Evolutionary conservation across 331 rosid species (phyloP).

Genomic region (Dryas integrifolia): DNA sequence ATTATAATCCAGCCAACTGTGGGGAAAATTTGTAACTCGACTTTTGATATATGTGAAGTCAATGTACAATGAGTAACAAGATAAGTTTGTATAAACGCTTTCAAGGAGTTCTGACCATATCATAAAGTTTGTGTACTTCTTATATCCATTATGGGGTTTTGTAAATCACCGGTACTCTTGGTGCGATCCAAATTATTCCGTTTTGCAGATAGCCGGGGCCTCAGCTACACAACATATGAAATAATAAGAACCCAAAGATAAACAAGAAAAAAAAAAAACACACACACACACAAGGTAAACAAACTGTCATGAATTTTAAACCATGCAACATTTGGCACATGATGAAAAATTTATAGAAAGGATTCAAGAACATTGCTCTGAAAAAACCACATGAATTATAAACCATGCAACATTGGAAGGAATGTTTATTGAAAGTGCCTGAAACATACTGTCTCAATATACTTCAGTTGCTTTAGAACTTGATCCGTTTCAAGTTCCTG

Average conservation of each 20-base stretch:
- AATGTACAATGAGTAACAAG: slow-evolving; percentile 2
- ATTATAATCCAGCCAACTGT: not conserved
- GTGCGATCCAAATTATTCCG: slow-evolving; percentile 38
- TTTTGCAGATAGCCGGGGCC: slow-evolving; percentile 52
- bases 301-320: not conserved
- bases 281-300: not conserved
- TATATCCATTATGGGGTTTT: slow-evolving; percentile 19
- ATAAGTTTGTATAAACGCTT: not conserved
- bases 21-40: slow-evolving; percentile 5
- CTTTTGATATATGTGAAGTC: slow-evolving; percentile 8
- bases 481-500: slow-evolving; percentile 80
- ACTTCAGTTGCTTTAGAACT: slow-evolving; percentile 74
- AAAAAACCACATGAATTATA: not conserved
- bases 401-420: not conserved
- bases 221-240: slow-evolving; percentile 42
- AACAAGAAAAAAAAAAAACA: not conserved
- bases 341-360: not conserved
- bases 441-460: slow-evolving; percentile 65
- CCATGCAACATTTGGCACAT: too few relatives aligned
- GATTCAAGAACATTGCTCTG: not conserved
- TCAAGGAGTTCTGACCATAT: slow-evolving; percentile 26
- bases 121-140: slow-evolving; percentile 25
- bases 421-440: not conserved
- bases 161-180: slow-evolving; percentile 28
- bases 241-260: not conserved